These are phyloP conservation scores for Tetrastigma voinierianum DNA, from an alignment of 164 flowering plant genomes.

Conservation along the genomic window DNA sequence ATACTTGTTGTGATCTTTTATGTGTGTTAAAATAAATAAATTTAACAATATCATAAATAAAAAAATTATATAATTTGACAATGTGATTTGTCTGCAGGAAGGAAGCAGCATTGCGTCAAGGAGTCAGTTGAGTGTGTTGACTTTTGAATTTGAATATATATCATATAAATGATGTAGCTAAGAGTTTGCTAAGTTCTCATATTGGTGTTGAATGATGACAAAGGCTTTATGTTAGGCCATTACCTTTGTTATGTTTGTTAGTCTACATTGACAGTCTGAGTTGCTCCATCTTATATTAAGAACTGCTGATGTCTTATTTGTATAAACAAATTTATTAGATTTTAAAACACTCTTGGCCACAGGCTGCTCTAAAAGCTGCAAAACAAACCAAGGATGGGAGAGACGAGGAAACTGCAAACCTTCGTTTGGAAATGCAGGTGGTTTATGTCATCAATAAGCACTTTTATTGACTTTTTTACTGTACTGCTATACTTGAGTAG, in stretches of 20 bases:
- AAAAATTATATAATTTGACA: too few species aligned
- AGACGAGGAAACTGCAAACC: constrained; percentile 67
- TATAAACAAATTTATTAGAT: not conserved
- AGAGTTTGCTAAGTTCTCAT: not conserved
- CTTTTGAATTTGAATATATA: not conserved
- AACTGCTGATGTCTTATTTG: not conserved
- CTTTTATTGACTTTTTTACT: not conserved
- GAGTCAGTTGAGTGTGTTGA: constrained; percentile 41
- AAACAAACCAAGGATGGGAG: constrained; percentile 68
- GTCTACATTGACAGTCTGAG: not conserved
- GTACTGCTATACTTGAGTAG: not conserved
- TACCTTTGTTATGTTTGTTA: not conserved
- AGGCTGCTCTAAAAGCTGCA: constrained; percentile 93
- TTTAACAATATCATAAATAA: too few species aligned
- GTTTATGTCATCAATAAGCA: constrained; percentile 11
- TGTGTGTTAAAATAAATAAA: too few species aligned
- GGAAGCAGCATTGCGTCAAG: constrained; percentile 93
- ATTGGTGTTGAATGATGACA: not conserved
- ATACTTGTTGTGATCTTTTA: constrained; percentile 13
- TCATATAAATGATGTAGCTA: not conserved
- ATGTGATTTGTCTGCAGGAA: constrained; percentile 62
- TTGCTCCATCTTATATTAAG: not conserved
- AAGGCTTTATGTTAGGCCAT: not conserved
- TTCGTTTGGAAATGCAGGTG: constrained; percentile 77
- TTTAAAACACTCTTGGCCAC: constrained; percentile 11